These are phyloP conservation scores for Dipteronia dyeriana DNA, from an alignment of 345 rosid genomes.

Conservation along the genomic window DNA sequence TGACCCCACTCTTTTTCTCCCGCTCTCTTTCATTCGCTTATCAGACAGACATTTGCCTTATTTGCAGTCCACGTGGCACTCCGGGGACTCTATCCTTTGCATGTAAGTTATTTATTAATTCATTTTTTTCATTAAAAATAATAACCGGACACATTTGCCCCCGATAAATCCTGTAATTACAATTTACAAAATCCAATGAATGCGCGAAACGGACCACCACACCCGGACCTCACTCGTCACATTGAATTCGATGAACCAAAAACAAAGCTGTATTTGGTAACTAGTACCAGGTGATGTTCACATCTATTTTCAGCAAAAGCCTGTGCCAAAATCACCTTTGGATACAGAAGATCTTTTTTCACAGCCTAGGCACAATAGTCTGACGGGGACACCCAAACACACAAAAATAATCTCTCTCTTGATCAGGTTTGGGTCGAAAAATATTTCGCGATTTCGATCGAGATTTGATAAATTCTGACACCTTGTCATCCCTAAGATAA, in stretches of 20 bases:
- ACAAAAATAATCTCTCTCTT: too few species aligned
- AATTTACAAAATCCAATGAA: background rate
- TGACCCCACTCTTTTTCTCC: background rate
- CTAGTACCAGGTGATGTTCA: background rate
- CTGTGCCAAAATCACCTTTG: constrained; percentile 7
- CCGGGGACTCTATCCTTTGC: constrained; percentile 6
- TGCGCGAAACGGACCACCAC: background rate
- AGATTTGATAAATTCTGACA: too few species aligned
- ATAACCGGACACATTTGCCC: background rate
- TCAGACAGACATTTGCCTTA: constrained; percentile 23
- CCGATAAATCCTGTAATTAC: background rate
- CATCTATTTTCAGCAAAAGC: constrained; percentile 13
- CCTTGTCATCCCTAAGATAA: too few species aligned
- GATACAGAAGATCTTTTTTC: constrained; percentile 8
- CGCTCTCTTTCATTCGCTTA: background rate
- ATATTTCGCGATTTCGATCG: too few species aligned
- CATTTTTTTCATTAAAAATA: too few species aligned
- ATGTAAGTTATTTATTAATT: constrained; percentile 5
- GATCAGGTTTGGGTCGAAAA: too few species aligned
- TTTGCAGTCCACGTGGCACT: constrained; percentile 22
- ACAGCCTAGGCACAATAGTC: background rate
- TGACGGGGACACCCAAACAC: background rate
- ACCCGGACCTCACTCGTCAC: background rate
- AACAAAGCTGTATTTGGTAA: background rate
- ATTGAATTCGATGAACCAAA: background rate